Evolutionary conservation across 257 asterid genomes (phyloP).

Genomic region (Solanum bulbocastanum): DNA sequence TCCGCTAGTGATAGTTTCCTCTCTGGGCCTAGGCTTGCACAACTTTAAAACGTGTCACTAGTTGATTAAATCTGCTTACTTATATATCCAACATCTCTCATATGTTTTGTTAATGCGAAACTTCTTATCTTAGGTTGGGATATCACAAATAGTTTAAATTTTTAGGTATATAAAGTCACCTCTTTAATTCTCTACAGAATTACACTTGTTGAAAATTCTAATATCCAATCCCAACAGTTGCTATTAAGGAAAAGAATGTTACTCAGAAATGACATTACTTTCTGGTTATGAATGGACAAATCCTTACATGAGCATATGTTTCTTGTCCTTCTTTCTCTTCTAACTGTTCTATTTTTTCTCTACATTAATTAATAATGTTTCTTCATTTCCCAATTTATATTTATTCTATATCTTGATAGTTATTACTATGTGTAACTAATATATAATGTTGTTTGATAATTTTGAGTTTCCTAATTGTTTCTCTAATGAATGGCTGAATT

Average conservation of each 20-base stretch:
- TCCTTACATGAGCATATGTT: not conserved
- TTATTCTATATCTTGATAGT: not conserved
- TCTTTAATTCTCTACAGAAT: not conserved
- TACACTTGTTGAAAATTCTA: not conserved
- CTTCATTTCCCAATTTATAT: not conserved
- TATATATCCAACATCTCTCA: too few species aligned
- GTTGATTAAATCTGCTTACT: too few species aligned
- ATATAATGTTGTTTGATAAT: not conserved
- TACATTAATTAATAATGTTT: not conserved
- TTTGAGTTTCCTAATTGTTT: not conserved
- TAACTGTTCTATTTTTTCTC: not conserved
- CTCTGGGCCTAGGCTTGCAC: too few species aligned
- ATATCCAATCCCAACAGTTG: not conserved
- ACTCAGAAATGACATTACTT: too few species aligned
- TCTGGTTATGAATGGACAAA: not conserved
- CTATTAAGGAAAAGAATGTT: not conserved
- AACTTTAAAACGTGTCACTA: too few species aligned
- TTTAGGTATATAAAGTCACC: not conserved
- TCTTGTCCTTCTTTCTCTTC: not conserved
- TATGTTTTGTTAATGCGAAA: too few species aligned
- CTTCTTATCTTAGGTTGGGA: too few species aligned
- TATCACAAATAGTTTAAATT: too few species aligned
- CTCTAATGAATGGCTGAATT: not conserved
- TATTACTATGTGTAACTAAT: not conserved
- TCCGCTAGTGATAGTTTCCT: too few species aligned